A percentile compares a stretch with the other conserved stretches of the same genome.
These are phyloP conservation scores for Graphilbum ipis-grandicollis DNA, from an alignment of 2,329 filamentous ascomycete genomes.

Conservation along the genomic window DNA sequence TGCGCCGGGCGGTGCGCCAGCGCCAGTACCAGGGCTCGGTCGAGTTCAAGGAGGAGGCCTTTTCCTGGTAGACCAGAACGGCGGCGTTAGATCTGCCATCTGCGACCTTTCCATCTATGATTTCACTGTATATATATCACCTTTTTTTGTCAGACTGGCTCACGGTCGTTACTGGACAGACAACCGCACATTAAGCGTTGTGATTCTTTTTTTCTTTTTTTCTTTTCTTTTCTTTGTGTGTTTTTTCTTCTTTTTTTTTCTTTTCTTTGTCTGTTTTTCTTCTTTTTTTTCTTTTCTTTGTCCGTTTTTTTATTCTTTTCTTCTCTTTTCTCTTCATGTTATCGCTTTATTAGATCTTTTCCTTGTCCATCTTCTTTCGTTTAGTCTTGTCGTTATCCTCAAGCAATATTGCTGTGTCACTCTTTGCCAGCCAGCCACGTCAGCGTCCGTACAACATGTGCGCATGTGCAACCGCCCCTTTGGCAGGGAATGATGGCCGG, in stretches of 20 bases:
- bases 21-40: constrained; percentile 49
- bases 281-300: not conserved
- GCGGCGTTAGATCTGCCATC: not conserved
- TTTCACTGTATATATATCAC: not conserved
- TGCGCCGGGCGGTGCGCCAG: constrained; percentile 47
- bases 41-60: constrained; percentile 68
- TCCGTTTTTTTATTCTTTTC: not conserved
- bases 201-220: no score
- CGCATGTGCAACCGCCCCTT: no score
- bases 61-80: constrained; percentile 39
- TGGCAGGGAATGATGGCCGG: no score
- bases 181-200: no score
- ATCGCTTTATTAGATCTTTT: not conserved
- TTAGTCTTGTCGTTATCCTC: not conserved
- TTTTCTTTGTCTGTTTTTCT: not conserved
- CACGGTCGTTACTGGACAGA: no score
- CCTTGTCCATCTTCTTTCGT: not conserved
- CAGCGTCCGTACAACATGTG: no score
- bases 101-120: not conserved
- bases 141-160: no score
- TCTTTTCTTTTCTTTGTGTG: not conserved
- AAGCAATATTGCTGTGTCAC: no score
- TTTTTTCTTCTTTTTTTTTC: not conserved
- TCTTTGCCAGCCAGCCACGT: no score
- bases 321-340: not conserved